These are phyloP conservation scores for Citrus medica DNA, from an alignment of 345 rosid genomes.

Conservation along the genomic window DNA sequence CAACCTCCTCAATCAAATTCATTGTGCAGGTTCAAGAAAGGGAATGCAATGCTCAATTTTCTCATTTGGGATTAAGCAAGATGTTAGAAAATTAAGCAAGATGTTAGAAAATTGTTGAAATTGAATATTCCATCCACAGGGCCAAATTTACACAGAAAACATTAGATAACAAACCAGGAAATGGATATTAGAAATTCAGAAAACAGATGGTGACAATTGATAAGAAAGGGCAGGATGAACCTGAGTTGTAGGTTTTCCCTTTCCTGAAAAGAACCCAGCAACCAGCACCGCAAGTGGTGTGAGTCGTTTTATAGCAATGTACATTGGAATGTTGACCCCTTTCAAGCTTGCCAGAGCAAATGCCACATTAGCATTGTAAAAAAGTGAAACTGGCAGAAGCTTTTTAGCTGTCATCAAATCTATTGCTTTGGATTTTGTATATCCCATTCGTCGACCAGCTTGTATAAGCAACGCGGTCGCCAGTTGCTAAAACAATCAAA, in stretches of 20 bases:
- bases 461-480: conserved; percentile 80
- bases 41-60: background rate
- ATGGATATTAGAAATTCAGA: background rate
- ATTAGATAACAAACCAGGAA: background rate
- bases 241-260: conserved; percentile 78
- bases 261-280: conserved; percentile 69
- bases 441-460: conserved; percentile 65
- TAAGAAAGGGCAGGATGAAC: conserved; percentile 26
- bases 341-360: conserved; percentile 97
- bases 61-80: background rate
- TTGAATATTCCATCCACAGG: background rate
- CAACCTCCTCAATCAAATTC: background rate
- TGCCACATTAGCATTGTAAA: conserved; percentile 96
- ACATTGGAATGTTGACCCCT: conserved; percentile 98
- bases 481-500: conserved; percentile 67
- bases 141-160: background rate
- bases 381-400: conserved; percentile 80
- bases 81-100: background rate
- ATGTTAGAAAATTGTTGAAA: background rate
- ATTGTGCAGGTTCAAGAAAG: background rate
- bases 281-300: conserved; percentile 87
- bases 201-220: background rate
- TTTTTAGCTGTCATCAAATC: conserved; percentile 61
- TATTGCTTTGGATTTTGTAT: conserved; percentile 57
- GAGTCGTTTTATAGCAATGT: conserved; percentile 95